Evolutionary conservation across 2,329 filamentous ascomycete species (phyloP), one percentile per base, ranked within the genome.

Genomic region (Sporothrix globosa): DNA sequence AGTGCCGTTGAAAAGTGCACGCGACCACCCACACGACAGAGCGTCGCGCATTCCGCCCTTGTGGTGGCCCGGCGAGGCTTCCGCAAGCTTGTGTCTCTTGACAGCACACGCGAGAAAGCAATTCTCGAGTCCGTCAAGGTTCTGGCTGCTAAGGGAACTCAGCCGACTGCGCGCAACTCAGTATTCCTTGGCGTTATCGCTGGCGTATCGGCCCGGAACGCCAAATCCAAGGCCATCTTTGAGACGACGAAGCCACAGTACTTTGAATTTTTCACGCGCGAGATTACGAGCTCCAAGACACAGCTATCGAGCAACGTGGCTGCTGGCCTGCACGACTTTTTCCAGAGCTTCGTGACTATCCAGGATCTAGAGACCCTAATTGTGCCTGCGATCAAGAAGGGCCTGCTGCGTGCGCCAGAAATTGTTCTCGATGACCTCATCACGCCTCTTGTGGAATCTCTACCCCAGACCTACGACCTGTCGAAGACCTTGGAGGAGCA

Each of bases 331-430:
- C 81, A 84, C 66, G 93, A 97, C 78, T 97, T 98, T 82, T 97
- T 97, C 78, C 80, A 82, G 19, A 86, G 85, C 44, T 98, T 95
- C 77, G 84, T 91, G 50, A 90, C 87, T 0, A 78, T 87, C 19
- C 89, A 93, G 30, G 93, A 97, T 74, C 78, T 98, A 41, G 86
- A 88, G 68, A 90, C 88, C 73, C 88, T 95, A 56, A 77, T 98
- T 44, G 84, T 96, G 30, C 92, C 94, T 10, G 84, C 93, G 0
- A 83, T 98, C 17, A 96, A 99, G 77, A 97, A 97, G 81, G 90
- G 92, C 6, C 85, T 99, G 69, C 82, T 99, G 60, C 88, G 96
- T 77, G 91, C 95, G 9, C 96, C 96, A 0, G 96, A 99, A 80
- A 90, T 97, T 56, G 89, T 97, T 17, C 83, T 98, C 39, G 89